Conservation (phyloP, 2,329 filamentous ascomycete genomes). For the Colletotrichum shisoi region DNA sequence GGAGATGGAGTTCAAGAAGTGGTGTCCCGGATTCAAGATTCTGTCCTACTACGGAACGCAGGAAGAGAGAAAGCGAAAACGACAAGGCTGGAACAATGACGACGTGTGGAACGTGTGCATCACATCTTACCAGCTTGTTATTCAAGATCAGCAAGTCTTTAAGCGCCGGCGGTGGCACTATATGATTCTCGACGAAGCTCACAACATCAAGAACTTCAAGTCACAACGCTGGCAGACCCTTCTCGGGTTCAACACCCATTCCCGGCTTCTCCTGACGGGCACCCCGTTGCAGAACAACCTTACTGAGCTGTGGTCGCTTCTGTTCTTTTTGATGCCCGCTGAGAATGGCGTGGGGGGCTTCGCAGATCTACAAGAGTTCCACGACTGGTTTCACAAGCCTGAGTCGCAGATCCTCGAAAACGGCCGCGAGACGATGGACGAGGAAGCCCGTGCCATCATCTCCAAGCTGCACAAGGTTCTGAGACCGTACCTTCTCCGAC, state of each 20-base stretch:
- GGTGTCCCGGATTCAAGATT: conserved; percentile 97
- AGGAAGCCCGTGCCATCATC: conserved; percentile 90
- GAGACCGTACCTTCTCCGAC: conserved; percentile 86
- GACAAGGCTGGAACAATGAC: conserved; percentile 91
- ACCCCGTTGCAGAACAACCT: conserved; percentile 97
- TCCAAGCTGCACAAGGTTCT: conserved; percentile 93
- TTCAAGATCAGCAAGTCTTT: conserved; percentile 93
- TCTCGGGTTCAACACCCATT: conserved; percentile 89
- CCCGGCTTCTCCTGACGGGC: conserved; percentile 86
- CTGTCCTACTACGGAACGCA: conserved; percentile 95
- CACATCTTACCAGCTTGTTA: conserved; percentile 94
- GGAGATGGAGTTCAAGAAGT: conserved; percentile 99
- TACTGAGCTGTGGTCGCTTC: conserved; percentile 93
- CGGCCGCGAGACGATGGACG: conserved; percentile 90
- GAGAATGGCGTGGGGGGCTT: conserved; percentile 88
- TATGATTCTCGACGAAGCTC: conserved; percentile 96
- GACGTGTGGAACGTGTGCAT: conserved; percentile 97
- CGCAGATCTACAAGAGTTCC: conserved; percentile 93
- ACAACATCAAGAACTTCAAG: conserved; percentile 99
- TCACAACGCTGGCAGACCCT: conserved; percentile 96
- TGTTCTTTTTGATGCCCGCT: conserved; percentile 96
- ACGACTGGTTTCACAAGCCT: conserved; percentile 93
- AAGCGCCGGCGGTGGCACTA: conserved; percentile 95
- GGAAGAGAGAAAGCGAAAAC: conserved; percentile 89
- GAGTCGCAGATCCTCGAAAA: conserved; percentile 97